phyloP scores from a whole-genome alignment of 139 green algal species.

The Chlorella sorokiniana region DNA sequence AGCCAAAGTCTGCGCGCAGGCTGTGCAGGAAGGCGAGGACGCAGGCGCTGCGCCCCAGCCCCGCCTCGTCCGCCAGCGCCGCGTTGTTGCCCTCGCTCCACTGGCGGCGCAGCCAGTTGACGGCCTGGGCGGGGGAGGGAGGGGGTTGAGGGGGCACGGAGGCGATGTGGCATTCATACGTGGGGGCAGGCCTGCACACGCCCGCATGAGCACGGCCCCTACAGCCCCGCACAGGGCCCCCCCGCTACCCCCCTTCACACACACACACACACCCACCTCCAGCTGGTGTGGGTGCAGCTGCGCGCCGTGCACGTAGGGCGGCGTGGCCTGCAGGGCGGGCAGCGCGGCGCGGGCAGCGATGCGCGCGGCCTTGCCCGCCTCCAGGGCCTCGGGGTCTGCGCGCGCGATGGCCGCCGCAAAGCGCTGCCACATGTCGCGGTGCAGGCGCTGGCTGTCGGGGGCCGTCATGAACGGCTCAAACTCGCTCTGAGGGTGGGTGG shows the following conservation, averaged over 20 bases:
- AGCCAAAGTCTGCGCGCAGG: constrained; percentile 62
- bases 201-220: neutral
- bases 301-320: constrained; percentile 33
- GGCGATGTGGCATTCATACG: neutral
- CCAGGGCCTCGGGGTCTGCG: constrained; percentile 37
- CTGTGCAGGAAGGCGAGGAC: constrained; percentile 63
- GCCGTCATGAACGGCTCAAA: constrained; percentile 46
- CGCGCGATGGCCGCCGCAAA: constrained; percentile 58
- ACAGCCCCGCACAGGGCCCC: neutral
- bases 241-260: neutral
- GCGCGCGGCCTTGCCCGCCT: constrained; percentile 35
- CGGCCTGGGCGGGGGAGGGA: constrained; percentile 16
- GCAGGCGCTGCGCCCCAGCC: constrained; percentile 78
- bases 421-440: constrained; percentile 72
- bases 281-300: constrained; percentile 78
- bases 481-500: constrained; percentile 26
- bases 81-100: constrained; percentile 57
- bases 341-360: constrained; percentile 10
- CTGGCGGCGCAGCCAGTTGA: constrained; percentile 71
- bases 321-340: constrained; percentile 12
- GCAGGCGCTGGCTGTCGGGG: constrained; percentile 59
- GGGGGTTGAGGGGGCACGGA: neutral
- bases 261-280: constrained; percentile 18
- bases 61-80: constrained; percentile 77
- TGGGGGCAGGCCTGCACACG: too few relatives aligned